A percentile compares a stretch with the other conserved stretches of the same genome.
phyloP scores from a whole-genome alignment of 1,139 yeast genomes.

The Debaryomycetaceae sp. region DNA sequence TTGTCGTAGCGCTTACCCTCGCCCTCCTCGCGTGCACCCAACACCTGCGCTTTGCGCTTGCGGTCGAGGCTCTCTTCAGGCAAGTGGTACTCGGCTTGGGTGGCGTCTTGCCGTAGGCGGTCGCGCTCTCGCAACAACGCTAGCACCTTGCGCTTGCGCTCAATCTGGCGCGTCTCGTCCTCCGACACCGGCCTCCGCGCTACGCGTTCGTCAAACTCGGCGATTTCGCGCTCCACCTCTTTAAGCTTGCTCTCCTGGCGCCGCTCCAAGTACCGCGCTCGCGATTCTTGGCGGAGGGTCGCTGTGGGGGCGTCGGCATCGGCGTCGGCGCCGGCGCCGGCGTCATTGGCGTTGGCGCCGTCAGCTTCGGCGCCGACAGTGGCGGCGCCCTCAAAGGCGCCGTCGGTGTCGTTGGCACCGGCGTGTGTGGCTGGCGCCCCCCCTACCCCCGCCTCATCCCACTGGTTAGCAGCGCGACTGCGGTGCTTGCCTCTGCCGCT shows the following conservation, averaged over 20 bases:
- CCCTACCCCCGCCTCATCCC: conserved; percentile 1
- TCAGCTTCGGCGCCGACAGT: not conserved
- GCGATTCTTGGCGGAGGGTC: conserved; percentile 13
- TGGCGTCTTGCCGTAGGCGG: conserved; percentile 28
- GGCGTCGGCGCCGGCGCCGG: too few relatives aligned
- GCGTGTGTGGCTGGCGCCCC: not conserved
- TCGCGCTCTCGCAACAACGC: conserved; percentile 39
- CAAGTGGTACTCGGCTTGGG: conserved; percentile 37
- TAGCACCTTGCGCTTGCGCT: conserved; percentile 48
- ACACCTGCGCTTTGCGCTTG: conserved; percentile 51
- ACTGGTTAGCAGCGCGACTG: conserved; percentile 9
- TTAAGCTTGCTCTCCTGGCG: conserved; percentile 19
- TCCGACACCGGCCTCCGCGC: conserved; percentile 34
- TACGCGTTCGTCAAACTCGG: conserved; percentile 43
- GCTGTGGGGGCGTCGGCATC: not conserved
- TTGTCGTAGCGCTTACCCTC: conserved; percentile 48
- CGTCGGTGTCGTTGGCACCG: not conserved
- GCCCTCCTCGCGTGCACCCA: conserved; percentile 47
- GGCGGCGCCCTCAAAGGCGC: not conserved
- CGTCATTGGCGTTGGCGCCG: not conserved
- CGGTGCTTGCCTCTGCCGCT: conserved; percentile 7
- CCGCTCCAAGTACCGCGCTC: conserved; percentile 30
- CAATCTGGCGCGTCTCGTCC: conserved; percentile 44
- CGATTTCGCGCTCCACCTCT: conserved; percentile 35
- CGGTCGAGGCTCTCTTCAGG: conserved; percentile 53